Percentiles rank a stretch among this genome's conserved stretches.
These are phyloP conservation scores for Ascochyta lentis DNA, from an alignment of 2,329 filamentous ascomycete genomes.

Conservation along the genomic window DNA sequence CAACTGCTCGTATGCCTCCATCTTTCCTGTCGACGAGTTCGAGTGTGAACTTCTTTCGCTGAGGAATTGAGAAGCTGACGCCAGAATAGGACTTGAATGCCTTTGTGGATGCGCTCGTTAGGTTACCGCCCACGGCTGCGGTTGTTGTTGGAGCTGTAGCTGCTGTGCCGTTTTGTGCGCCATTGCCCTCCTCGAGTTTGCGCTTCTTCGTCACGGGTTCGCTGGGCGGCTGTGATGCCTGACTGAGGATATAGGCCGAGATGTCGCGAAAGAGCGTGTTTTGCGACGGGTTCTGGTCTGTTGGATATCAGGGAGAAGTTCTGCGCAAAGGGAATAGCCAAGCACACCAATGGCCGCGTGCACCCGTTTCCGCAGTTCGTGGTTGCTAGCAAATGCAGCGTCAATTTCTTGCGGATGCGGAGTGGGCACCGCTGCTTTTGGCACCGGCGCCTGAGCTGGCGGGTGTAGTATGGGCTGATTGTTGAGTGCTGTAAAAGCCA, in stretches of 20 bases:
- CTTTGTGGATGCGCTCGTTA: constrained; percentile 31
- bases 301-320: background rate
- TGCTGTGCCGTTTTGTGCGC: constrained; percentile 22
- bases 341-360: constrained; percentile 46
- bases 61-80: constrained; percentile 66
- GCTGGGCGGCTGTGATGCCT: constrained; percentile 26
- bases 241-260: constrained; percentile 43
- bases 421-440: constrained; percentile 1
- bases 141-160: background rate
- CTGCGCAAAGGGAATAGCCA: background rate
- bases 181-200: constrained; percentile 43
- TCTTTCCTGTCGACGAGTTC: constrained; percentile 58
- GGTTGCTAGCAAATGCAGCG: constrained; percentile 42
- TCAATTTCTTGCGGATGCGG: constrained; percentile 41
- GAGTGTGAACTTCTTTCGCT: constrained; percentile 68
- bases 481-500: constrained; percentile 37
- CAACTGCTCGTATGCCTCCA: constrained; percentile 57
- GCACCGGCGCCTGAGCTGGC: constrained; percentile 12
- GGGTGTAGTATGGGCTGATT: constrained; percentile 14
- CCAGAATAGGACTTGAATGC: constrained; percentile 51
- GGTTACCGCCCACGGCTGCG: constrained; percentile 18
- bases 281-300: constrained; percentile 42
- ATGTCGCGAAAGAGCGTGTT: constrained; percentile 47
- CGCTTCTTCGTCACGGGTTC: constrained; percentile 49
- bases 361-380: constrained; percentile 47